phyloP scores from a whole-genome alignment of 176 grass and related monocot genomes.

The Rhynchospora tenuis region DNA sequence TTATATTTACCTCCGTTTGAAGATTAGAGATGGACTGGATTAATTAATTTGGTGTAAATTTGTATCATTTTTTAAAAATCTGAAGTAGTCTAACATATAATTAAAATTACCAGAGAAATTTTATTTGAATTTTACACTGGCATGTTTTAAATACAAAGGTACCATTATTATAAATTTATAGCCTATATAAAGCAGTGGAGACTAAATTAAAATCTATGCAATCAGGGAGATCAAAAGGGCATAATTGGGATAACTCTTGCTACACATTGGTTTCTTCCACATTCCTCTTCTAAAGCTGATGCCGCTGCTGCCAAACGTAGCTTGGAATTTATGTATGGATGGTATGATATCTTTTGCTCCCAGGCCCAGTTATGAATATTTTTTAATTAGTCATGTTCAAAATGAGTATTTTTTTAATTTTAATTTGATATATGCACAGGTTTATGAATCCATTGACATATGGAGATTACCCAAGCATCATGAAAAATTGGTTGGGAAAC shows the following conservation, averaged over 20 bases:
- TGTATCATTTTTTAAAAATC: no score
- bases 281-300: background rate
- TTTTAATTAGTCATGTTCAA: background rate
- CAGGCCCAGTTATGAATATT: background rate
- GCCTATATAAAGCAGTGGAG: background rate
- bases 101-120: no score
- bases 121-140: no score
- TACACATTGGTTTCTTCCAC: conserved; percentile 23
- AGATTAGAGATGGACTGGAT: no score
- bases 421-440: background rate
- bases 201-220: background rate
- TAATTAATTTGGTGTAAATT: no score
- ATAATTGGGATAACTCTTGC: conserved; percentile 31
- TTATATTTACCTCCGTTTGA: background rate
- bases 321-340: conserved; percentile 37
- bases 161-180: no score
- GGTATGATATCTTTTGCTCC: background rate
- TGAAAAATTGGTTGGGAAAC: conserved; percentile 18
- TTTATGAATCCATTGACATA: conserved; percentile 28
- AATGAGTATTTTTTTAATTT: background rate
- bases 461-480: conserved; percentile 29
- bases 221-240: conserved; percentile 27
- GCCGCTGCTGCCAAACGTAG: background rate
- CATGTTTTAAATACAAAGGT: no score
- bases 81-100: no score